Base-by-base conservation (phyloP, 2,329 filamentous ascomycete genomes). In the Leptodontidium sp. region DNA sequence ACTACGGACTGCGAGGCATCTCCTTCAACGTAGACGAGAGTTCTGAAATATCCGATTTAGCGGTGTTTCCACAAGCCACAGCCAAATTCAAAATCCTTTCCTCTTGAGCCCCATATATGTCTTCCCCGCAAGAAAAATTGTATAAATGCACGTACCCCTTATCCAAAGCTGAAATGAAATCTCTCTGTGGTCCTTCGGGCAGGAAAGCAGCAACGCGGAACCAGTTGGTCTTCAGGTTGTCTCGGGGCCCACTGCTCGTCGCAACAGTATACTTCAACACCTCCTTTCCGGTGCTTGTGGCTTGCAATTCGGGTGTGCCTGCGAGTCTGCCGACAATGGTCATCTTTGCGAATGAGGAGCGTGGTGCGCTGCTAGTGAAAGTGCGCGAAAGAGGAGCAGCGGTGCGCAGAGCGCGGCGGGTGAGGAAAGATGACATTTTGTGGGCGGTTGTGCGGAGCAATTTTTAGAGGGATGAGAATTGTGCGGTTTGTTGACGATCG, bases 301-400 rank as follows among this genome's bases (percentile, higher is more conserved):
- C 80, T 47, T 87, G 85, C 73, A 94, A 77, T 84, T 98, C 94
- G 68, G 96, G 95, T 64, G 88, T 86, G 75, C 89, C 87, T 70
- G 88, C 93, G 63, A 99, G 89, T 80, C 94, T 91, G 78, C 96
- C 96, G 75, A 98, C 87, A 80, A 99, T 85, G 77, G 90, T 91
- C 84, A 99, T 91, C 81, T 90, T 91, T 75, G 96, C 93, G 74
- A 96, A 78, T 71, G 86, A 82, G 71, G 90, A 82, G 81, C 93
- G 93, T 75, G 85, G 79, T 71, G 82, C 75, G 68, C 77, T 68
- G 50, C 77, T 75, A 43, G 82, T 75, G 72, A 81, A 78, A 80
- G 82, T 79, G 84, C 82, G 78, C 71, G 82, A 75, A 67, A 77
- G 59, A 45, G 76, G 78, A 71, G 82, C 75, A 68, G 77, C 64